phyloP scores from a whole-genome alignment of 805 yeast species.

The Sugiyamaella americana region DNA sequence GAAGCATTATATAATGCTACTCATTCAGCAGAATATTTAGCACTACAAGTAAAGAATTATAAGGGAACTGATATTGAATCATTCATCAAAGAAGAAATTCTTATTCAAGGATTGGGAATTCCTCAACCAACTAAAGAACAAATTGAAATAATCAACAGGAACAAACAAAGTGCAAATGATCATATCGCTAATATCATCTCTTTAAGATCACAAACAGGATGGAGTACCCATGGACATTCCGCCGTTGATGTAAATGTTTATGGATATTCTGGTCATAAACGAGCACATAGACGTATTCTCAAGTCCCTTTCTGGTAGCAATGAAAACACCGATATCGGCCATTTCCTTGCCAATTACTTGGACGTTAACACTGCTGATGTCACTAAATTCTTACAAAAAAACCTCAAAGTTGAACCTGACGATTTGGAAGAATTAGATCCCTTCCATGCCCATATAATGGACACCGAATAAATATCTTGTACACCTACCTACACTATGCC shows the following conservation, averaged over 20 bases:
- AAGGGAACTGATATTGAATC: slow-evolving; percentile 34
- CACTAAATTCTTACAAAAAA: slow-evolving; percentile 24
- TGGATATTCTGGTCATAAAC: slow-evolving; percentile 57
- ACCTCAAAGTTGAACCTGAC: slow-evolving; percentile 6
- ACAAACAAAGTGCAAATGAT: slow-evolving; percentile 36
- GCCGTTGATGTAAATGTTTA: slow-evolving; percentile 91
- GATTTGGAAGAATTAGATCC: slow-evolving; percentile 4
- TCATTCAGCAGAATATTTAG: slow-evolving; percentile 72
- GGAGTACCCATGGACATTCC: slow-evolving; percentile 95
- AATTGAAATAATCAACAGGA: slow-evolving; percentile 37
- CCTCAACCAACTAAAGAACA: slow-evolving; percentile 39
- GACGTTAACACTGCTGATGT: slow-evolving; percentile 29
- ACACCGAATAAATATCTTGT: background rate
- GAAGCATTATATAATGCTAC: slow-evolving; percentile 61
- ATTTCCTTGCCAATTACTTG: slow-evolving; percentile 54
- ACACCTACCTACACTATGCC: background rate
- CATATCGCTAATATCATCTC: slow-evolving; percentile 67
- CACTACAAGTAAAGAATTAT: slow-evolving; percentile 39
- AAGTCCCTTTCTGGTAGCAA: slow-evolving; percentile 65
- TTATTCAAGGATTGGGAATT: slow-evolving; percentile 65
- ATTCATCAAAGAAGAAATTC: slow-evolving; percentile 48
- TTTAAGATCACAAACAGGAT: slow-evolving; percentile 82
- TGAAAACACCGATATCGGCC: slow-evolving; percentile 83
- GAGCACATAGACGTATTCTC: slow-evolving; percentile 17
- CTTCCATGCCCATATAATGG: slow-evolving; percentile 1